Evolutionary conservation across 2,329 filamentous ascomycete species (phyloP).

Genomic region (Cladophialophora carrionii): DNA sequence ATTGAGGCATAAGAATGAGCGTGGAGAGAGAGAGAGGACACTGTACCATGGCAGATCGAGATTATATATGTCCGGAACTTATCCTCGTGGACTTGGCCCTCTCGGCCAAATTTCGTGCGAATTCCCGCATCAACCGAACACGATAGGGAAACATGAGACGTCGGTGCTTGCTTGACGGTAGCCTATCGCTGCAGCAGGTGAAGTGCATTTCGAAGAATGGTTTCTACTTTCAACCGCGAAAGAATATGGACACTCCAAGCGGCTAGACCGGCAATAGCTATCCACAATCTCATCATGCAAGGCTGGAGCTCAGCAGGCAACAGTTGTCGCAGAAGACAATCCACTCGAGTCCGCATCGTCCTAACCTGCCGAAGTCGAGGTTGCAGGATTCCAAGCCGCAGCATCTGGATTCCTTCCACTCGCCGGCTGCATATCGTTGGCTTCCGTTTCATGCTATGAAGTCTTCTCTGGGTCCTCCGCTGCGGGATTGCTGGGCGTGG

Average conservation of each 20-base stretch:
- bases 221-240: constrained; percentile 1
- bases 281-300: background rate
- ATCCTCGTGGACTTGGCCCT: background rate
- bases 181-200: background rate
- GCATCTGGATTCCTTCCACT: background rate
- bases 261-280: background rate
- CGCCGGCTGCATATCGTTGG: background rate
- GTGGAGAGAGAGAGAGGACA: background rate
- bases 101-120: background rate
- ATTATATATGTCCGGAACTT: background rate
- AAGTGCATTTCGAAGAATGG: background rate
- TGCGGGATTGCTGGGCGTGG: background rate
- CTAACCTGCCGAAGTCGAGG: background rate
- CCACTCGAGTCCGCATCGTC: background rate
- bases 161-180: background rate
- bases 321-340: constrained; percentile 3
- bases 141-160: background rate
- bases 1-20: background rate
- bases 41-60: background rate
- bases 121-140: background rate
- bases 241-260: background rate
- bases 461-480: constrained; percentile 14
- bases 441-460: constrained; percentile 2
- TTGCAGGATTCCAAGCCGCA: background rate
- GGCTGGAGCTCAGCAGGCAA: background rate